These are phyloP conservation scores for Ganoderma multipileum DNA, from an alignment of 1,284 basidiomycete genomes.

Conservation along the genomic window DNA sequence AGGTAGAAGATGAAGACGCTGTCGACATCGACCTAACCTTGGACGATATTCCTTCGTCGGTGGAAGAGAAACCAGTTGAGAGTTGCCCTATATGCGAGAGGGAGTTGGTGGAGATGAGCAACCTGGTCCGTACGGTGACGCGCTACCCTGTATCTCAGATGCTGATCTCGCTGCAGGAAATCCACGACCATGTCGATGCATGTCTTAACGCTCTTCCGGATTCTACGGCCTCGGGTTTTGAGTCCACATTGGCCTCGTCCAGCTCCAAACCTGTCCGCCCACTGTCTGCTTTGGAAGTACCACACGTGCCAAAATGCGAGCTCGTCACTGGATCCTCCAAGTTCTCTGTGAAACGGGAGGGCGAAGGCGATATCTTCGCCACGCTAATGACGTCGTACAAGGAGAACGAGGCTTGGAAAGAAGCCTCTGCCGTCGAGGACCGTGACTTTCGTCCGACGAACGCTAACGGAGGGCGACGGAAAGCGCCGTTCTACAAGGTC, in stretches of 20 bases:
- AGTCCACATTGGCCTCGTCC: slow-evolving; percentile 6
- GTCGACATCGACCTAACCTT: slow-evolving; percentile 37
- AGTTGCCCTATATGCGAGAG: slow-evolving; percentile 50
- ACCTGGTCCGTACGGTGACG: slow-evolving; percentile 41
- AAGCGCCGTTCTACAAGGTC: slow-evolving; percentile 95
- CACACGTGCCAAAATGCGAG: background rate
- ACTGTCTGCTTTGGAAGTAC: slow-evolving; percentile 16
- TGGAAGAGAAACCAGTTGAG: slow-evolving; percentile 30
- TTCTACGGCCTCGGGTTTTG: slow-evolving; percentile 4
- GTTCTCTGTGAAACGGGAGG: slow-evolving; percentile 14
- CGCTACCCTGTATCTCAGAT: background rate
- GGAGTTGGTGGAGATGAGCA: slow-evolving; percentile 35
- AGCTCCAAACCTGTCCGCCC: slow-evolving; percentile 23
- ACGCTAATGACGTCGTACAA: slow-evolving; percentile 84
- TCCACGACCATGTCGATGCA: slow-evolving; percentile 55
- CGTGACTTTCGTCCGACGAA: slow-evolving; percentile 54
- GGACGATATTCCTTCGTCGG: slow-evolving; percentile 24
- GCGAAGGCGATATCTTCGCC: slow-evolving; percentile 63
- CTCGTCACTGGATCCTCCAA: background rate
- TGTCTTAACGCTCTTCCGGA: slow-evolving; percentile 50
- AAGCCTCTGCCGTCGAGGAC: slow-evolving; percentile 66
- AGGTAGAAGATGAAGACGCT: slow-evolving; percentile 28
- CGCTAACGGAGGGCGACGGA: slow-evolving; percentile 64
- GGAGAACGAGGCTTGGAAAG: slow-evolving; percentile 86
- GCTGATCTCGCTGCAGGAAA: slow-evolving; percentile 44